These are phyloP conservation scores for Aristolochia contorta DNA, from an alignment of 164 flowering plant genomes.

Conservation along the genomic window DNA sequence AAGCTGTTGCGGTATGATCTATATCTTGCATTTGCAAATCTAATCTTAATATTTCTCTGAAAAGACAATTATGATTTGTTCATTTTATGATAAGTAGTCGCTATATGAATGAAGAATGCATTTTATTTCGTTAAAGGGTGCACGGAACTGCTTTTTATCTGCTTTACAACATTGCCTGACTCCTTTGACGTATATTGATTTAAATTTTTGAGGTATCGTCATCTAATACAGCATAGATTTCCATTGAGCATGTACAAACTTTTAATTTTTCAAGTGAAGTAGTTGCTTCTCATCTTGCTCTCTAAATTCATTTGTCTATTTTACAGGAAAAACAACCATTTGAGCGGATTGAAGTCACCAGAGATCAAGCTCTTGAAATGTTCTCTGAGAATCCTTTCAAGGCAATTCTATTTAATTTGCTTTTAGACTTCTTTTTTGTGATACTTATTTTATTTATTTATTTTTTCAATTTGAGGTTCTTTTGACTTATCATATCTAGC, in stretches of 20 bases:
- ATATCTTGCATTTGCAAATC: neutral
- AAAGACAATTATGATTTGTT: neutral
- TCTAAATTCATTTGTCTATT: neutral
- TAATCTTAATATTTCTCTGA: neutral
- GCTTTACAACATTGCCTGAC: no score
- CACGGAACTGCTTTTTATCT: no score
- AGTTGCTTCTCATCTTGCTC: neutral
- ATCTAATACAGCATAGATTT: no score
- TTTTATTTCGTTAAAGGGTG: no score
- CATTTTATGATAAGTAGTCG: neutral
- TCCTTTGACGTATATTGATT: no score
- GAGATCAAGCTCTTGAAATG: slow-evolving; percentile 83
- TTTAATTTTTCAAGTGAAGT: no score
- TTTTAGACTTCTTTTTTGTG: neutral
- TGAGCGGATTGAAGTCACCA: slow-evolving; percentile 95
- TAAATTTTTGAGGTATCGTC: no score
- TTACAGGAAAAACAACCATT: slow-evolving; percentile 92
- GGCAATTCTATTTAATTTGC: slow-evolving; percentile 21
- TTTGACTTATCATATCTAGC: neutral
- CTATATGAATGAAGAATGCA: no score
- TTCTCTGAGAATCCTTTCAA: slow-evolving; percentile 90
- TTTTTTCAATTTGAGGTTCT: neutral
- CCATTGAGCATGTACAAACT: no score
- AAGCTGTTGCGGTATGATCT: slow-evolving; percentile 62
- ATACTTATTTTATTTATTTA: neutral